phyloP scores from a whole-genome alignment of 345 rosid genomes.

The Eucalyptus regnans region DNA sequence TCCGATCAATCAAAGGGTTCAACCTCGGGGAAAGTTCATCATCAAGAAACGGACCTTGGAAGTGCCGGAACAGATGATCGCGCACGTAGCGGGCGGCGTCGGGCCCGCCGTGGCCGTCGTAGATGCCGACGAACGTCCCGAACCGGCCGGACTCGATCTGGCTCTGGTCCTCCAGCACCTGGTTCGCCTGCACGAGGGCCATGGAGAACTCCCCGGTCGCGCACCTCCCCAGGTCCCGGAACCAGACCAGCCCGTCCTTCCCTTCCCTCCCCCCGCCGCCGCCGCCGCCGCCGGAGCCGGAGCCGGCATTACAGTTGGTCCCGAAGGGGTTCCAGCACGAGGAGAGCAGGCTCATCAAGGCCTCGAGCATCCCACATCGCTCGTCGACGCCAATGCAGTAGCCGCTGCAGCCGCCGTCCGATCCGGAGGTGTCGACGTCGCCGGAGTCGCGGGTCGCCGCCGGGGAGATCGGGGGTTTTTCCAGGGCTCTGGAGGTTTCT shows the following conservation, averaged over 20 bases:
- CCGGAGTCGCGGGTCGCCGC: background rate
- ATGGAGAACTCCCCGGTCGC: conserved; percentile 75
- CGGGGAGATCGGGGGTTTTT: background rate
- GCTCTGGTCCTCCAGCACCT: conserved; percentile 78
- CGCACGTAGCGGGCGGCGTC: conserved; percentile 83
- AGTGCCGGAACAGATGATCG: conserved; percentile 63
- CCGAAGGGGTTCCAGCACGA: conserved; percentile 75
- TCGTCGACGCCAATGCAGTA: conserved; percentile 13
- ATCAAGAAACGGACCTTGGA: conserved; percentile 44
- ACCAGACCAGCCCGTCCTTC: conserved; percentile 76
- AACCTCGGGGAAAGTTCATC: background rate
- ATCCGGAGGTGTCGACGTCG: background rate
- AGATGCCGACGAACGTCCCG: conserved; percentile 88
- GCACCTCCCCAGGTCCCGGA: conserved; percentile 55
- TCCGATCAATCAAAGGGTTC: background rate
- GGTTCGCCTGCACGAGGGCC: conserved; percentile 91
- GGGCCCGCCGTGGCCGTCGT: conserved; percentile 93
- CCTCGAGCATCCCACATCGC: conserved; percentile 90
- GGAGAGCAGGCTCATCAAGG: conserved; percentile 82
- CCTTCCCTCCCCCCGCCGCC: conserved; percentile 31
- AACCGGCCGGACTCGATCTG: conserved; percentile 86
- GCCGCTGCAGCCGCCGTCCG: background rate
- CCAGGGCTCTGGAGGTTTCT: background rate
- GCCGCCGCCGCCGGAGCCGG: background rate
- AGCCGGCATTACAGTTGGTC: conserved; percentile 6